Percentiles rank a stretch among this genome's conserved stretches.
These are phyloP conservation scores for Stephanodiscus triporus DNA, from an alignment of 108 stramenopile genomes.

Conservation along the genomic window DNA sequence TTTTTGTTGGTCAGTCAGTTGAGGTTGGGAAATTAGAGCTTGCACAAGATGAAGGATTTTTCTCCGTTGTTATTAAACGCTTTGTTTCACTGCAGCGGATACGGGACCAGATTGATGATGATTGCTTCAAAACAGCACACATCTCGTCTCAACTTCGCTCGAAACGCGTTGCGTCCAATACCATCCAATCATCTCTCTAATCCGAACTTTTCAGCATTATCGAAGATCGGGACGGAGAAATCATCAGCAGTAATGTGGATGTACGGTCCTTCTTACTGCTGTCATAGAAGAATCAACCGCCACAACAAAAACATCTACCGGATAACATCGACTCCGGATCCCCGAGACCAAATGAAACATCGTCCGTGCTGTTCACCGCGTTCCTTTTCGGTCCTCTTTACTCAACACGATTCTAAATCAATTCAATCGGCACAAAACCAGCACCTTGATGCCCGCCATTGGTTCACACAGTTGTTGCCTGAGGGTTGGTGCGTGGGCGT, in stretches of 20 bases:
- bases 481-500: constrained; percentile 50
- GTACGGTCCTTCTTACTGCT: background rate
- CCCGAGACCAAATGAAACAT: background rate
- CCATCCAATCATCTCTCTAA: background rate
- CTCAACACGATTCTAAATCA: background rate
- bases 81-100: too few relatives aligned
- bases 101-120: background rate
- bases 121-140: background rate
- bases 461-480: constrained; percentile 44
- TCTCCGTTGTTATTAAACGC: too few relatives aligned
- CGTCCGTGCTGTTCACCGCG: background rate
- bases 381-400: background rate
- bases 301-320: background rate
- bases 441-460: constrained; percentile 21
- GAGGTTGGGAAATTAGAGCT: too few relatives aligned
- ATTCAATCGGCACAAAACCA: background rate
- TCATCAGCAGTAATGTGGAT: constrained; percentile 1
- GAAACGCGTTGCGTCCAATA: background rate
- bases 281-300: background rate
- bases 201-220: background rate
- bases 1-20: too few relatives aligned
- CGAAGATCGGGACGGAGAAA: background rate
- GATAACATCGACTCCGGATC: background rate
- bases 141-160: background rate
- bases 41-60: too few relatives aligned